Percentiles rank a stretch among this genome's conserved stretches.
Evolutionary conservation across 225 moss, liverwort and hornwort species (phyloP).

Genomic region (Straminergon stramineum): DNA sequence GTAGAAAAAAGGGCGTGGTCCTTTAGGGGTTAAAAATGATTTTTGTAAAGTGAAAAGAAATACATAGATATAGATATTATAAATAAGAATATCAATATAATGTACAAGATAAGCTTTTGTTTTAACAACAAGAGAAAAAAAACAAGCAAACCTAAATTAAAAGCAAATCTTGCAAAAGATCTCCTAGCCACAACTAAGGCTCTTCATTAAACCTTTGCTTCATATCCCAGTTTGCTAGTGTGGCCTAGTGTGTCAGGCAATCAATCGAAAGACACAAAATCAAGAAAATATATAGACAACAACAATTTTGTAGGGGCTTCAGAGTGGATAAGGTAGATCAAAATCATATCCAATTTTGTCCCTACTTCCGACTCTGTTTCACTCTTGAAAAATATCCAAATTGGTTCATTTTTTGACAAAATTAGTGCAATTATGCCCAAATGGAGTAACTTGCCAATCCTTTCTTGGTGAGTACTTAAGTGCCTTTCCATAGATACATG

Average conservation of each 20-base stretch:
- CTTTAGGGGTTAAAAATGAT: not conserved
- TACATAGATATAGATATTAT: not conserved
- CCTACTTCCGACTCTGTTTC: too few relatives aligned
- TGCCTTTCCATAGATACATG: too few relatives aligned
- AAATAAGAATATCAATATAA: not conserved
- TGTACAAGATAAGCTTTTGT: not conserved
- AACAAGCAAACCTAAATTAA: fast-evolving
- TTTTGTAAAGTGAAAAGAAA: not conserved
- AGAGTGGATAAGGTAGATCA: too few relatives aligned
- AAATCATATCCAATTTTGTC: too few relatives aligned
- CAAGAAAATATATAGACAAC: not conserved
- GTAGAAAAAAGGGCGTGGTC: too few relatives aligned
- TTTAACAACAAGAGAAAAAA: not conserved
- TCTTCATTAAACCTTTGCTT: not conserved
- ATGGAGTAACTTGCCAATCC: too few relatives aligned
- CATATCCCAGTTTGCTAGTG: not conserved
- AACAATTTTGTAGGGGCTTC: fast-evolving
- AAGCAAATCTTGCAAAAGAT: not conserved
- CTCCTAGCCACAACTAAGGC: not conserved
- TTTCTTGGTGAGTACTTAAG: too few relatives aligned
- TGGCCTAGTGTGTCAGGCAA: fast-evolving
- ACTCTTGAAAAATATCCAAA: too few relatives aligned
- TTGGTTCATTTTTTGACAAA: too few relatives aligned
- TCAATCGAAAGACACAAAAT: not conserved
- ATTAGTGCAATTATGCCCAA: too few relatives aligned